Percentiles rank a stretch among this genome's conserved stretches.
These are phyloP conservation scores for Trichoderma atroviride DNA, from an alignment of 2,329 filamentous ascomycete species.

Conservation along the genomic window DNA sequence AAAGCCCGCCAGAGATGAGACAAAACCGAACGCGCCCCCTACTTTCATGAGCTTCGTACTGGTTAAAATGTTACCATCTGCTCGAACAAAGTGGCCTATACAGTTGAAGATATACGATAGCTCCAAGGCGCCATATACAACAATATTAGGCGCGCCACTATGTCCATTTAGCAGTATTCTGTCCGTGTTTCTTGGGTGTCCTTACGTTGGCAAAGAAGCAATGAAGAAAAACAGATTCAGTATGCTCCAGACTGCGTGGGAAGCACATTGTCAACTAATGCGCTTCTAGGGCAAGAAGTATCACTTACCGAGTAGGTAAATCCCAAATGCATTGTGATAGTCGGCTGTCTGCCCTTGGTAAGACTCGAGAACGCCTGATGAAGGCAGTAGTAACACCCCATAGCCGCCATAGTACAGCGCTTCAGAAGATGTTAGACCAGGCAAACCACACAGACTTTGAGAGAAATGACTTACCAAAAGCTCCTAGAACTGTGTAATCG, in stretches of 20 bases:
- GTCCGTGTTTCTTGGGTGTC: neutral
- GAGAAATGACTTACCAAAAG: neutral
- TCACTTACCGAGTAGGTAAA: neutral
- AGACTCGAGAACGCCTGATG: neutral
- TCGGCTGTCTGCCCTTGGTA: neutral
- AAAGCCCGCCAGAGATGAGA: neutral
- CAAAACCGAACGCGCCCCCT: neutral
- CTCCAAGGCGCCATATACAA: neutral
- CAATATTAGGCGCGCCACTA: neutral
- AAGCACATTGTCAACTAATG: neutral
- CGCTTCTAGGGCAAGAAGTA: neutral
- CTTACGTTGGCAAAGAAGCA: neutral
- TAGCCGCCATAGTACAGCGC: neutral
- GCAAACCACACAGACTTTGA: neutral
- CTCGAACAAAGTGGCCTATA: neutral
- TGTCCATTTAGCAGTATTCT: neutral
- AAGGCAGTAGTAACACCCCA: neutral
- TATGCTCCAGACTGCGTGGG: neutral
- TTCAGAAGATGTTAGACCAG: neutral
- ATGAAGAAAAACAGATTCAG: neutral
- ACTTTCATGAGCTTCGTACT: neutral
- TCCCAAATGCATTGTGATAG: neutral
- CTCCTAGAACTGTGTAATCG: neutral
- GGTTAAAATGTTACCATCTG: neutral
- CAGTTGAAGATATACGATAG: neutral